These are phyloP conservation scores for Lanmaoa rubissima DNA, from an alignment of 768 basidiomycete species.

Conservation along the genomic window DNA sequence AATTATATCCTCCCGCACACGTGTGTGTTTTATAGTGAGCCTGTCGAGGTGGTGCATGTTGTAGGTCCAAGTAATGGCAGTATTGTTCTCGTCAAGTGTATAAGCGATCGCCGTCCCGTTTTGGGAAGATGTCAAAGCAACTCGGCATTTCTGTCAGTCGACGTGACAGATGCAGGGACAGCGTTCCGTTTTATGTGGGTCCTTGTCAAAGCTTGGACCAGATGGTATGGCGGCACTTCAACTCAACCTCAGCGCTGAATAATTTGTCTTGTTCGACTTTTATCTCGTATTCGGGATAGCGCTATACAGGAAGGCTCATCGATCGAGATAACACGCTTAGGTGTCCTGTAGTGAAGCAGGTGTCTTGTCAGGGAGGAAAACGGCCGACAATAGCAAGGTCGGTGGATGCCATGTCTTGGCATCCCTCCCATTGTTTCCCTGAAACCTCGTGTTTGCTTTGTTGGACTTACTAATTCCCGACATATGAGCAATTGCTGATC, in stretches of 20 bases:
- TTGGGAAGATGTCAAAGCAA: constrained; percentile 16
- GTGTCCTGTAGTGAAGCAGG: neutral
- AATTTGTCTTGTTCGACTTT: neutral
- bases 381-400: neutral
- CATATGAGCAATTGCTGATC: neutral
- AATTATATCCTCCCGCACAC: neutral
- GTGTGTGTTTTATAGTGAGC: constrained; percentile 9
- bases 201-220: neutral
- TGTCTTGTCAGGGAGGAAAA: neutral
- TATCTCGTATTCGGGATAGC: neutral
- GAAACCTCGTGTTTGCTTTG: too few relatives aligned
- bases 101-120: constrained; percentile 9
- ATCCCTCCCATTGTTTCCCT: too few relatives aligned
- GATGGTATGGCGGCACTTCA: too few relatives aligned
- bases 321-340: neutral
- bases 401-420: neutral
- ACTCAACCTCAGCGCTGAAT: too few relatives aligned
- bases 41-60: neutral
- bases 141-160: neutral
- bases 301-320: neutral
- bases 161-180: neutral
- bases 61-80: too few relatives aligned
- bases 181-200: neutral
- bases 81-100: neutral
- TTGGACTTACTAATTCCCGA: neutral